Evolutionary conservation across 768 basidiomycete genomes (phyloP), one percentile per base, ranked within the genome.

Genomic region (Crepidotus variabilis): DNA sequence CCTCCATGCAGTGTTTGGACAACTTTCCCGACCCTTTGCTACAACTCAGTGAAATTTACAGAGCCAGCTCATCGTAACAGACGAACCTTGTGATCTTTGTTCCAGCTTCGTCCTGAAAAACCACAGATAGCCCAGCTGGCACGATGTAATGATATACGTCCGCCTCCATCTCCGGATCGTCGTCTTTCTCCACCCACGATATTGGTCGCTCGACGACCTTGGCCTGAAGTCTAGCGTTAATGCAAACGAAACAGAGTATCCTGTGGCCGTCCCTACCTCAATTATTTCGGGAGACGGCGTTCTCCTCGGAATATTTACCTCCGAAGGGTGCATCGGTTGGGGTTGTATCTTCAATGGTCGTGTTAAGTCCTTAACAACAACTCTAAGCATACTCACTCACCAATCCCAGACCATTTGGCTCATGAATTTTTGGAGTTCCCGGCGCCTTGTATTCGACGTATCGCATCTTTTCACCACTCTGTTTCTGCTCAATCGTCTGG

Each of bases 41-140:
- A 36, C 33, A 39, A 21, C 16, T 24, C 43, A 34, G 47, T 1
- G 24, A 34, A 20, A n/a, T n/a, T n/a, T n/a, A n/a, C n/a, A 22
- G 28, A 34, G 46, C 28, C 1, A 11, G 10, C 1, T 2, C n/a
- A 53, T 33, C 24, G 45, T 39, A 52, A 33, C 11, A 24, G 21
- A 36, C 64, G 53, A 69, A 83, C 86, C 86, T 81, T 2, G 81
- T 79, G 22, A 87, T 81, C 62, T 85, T 84, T 54, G 81, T 79
- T 20, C 87, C 87, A 18, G 75, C 68, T 60, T 83, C 80, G 62
- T 88, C 87, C 66, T 85, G 78, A 61, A 90, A 88, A 47, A 88
- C 78, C 5, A 88, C 82, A 56, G 83, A 79, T 57, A 82, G 72
- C 20, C 85, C 87, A 16, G 75, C 77, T 35, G 88, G 87, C 50